Conservation (phyloP, 495 filamentous ascomycete genomes). For the Podospora didyma region DNA sequence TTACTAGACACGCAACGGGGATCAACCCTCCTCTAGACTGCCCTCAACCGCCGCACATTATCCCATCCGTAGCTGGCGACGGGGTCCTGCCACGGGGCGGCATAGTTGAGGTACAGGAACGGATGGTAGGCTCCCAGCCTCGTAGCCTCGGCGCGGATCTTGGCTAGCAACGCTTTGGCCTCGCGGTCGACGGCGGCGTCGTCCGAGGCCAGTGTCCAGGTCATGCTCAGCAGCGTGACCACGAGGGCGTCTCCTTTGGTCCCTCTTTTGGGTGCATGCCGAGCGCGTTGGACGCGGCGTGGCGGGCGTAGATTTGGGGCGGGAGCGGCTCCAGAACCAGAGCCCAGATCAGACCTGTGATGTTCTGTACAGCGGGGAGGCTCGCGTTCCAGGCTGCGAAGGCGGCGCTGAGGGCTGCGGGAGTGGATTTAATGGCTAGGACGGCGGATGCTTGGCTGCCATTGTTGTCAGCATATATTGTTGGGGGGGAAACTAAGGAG, state of each 20-base stretch:
- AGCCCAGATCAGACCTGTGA: conserved; percentile 12
- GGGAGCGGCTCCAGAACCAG: conserved; percentile 48
- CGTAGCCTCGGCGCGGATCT: conserved; percentile 9
- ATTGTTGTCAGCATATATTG: background rate
- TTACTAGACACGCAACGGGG: conserved; percentile 11
- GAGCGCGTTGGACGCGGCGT: conserved; percentile 38
- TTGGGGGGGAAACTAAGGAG: too few species aligned
- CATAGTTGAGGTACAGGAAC: conserved; percentile 28
- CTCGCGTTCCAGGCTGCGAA: background rate
- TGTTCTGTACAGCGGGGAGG: conserved; percentile 1
- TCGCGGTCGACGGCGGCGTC: conserved; percentile 12
- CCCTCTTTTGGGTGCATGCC: conserved; percentile 32
- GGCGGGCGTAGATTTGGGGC: conserved; percentile 29
- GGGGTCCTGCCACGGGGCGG: conserved; percentile 19
- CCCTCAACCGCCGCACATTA: conserved; percentile 3
- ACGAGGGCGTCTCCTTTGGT: conserved; percentile 2
- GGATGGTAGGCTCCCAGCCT: conserved; percentile 4
- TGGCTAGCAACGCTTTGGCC: conserved; percentile 5
- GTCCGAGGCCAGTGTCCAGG: conserved; percentile 18
- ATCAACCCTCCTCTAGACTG: background rate
- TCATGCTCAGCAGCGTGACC: conserved; percentile 10
- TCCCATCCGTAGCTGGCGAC: conserved; percentile 20
- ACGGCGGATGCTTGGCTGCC: background rate
- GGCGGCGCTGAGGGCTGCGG: background rate
- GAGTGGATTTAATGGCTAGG: background rate